Percentiles rank a stretch among this genome's conserved stretches.
These are phyloP conservation scores for Chlorella variabilis DNA, from an alignment of 163 green algal genomes.

Conservation along the genomic window DNA sequence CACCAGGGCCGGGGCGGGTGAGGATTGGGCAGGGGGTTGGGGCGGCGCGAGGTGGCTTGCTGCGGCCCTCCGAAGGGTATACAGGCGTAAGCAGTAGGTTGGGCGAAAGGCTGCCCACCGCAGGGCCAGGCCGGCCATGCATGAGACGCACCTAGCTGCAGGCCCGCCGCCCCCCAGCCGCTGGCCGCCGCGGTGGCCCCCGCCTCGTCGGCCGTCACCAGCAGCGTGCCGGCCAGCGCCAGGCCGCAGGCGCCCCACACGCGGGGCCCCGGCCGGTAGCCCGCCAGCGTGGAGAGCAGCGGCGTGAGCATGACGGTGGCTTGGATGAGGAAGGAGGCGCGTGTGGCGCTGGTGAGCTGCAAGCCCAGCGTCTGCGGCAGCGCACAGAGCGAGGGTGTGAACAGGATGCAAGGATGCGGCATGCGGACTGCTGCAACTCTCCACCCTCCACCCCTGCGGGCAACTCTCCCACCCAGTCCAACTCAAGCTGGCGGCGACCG, in stretches of 20 bases:
- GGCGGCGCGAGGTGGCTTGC: too few relatives aligned
- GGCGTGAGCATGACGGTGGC: conserved; percentile 63
- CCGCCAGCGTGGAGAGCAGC: conserved; percentile 29
- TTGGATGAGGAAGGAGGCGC: conserved; percentile 65
- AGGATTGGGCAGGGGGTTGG: background rate
- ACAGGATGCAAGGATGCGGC: background rate
- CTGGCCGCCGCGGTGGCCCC: background rate
- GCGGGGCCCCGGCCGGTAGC: conserved; percentile 11
- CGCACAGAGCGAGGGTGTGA: background rate
- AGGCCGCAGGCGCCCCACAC: conserved; percentile 46
- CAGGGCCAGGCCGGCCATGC: too few relatives aligned
- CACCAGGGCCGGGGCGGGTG: background rate
- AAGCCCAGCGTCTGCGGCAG: conserved; percentile 55
- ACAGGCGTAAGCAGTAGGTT: too few relatives aligned
- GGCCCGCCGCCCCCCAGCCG: background rate
- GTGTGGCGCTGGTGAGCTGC: conserved; percentile 53
- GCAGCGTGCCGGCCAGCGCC: conserved; percentile 49
- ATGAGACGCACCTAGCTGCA: conserved; percentile 3
- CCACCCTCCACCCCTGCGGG: background rate
- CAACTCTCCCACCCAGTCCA: background rate
- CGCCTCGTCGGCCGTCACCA: conserved; percentile 43
- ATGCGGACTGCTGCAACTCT: background rate
- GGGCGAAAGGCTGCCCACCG: too few relatives aligned
- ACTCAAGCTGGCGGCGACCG: background rate
- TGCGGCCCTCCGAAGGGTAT: too few relatives aligned